Conservation (phyloP, 2,329 filamentous ascomycete species). For the Neonectria punicea region DNA sequence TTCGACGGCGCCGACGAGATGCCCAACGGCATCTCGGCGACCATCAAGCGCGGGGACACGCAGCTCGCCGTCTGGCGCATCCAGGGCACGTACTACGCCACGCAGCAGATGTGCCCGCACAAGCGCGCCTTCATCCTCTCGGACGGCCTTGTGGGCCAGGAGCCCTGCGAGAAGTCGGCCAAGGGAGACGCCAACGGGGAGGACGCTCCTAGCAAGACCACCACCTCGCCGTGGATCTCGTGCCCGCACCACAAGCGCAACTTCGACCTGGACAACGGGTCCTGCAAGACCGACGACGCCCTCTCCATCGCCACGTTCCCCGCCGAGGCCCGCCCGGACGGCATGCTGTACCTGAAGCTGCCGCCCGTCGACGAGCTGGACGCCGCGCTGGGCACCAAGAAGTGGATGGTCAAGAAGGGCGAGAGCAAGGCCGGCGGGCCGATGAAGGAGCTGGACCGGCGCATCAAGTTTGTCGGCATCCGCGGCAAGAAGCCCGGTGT, state of each 20-base stretch:
- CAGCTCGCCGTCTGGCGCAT: conserved; percentile 90
- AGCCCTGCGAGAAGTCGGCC: conserved; percentile 47
- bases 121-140: conserved; percentile 90
- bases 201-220: conserved; percentile 39
- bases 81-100: conserved; percentile 81
- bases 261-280: conserved; percentile 78
- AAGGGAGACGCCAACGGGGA: conserved; percentile 41
- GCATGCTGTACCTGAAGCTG: conserved; percentile 81
- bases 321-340: conserved; percentile 77
- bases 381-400: conserved; percentile 77
- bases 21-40: conserved; percentile 78
- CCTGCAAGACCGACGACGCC: conserved; percentile 77
- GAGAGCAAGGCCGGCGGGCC: conserved; percentile 60
- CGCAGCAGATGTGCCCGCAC: conserved; percentile 95
- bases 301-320: conserved; percentile 87
- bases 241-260: conserved; percentile 93
- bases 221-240: conserved; percentile 75
- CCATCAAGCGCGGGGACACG: conserved; percentile 87
- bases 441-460: conserved; percentile 55
- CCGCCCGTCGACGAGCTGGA: conserved; percentile 86
- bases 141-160: conserved; percentile 84
- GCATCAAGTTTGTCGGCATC: conserved; percentile 56
- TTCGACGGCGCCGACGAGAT: conserved; percentile 72
- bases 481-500: conserved; percentile 56
- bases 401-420: conserved; percentile 81